Base-by-base conservation (phyloP, 306 rosid species). In the Cyamopsis tetragonoloba region DNA sequence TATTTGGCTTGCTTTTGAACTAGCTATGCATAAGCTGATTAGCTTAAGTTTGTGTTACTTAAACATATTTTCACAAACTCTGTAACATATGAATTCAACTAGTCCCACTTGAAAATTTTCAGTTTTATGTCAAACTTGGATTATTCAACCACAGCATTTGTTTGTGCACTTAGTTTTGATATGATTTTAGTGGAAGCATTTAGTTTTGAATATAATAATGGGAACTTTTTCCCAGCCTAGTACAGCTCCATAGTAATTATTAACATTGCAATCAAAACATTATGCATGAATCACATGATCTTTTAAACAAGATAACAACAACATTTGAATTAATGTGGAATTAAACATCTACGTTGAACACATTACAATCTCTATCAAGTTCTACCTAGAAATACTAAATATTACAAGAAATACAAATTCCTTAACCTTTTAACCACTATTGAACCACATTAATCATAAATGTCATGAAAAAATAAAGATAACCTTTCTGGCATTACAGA, bases 221-320 rank as follows among this genome's bases (percentile, higher is more conserved):
- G 43, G 39, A 17, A 7, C 42, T 19, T 18, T 63, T 54, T 34
- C 43, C 62, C 7, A 47, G 30, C 38, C 15, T 15, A 27, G 32
- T 27, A 56, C 6, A 62, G 14, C 27, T 15, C 30, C 58, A 13
- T 6, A 14, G 19, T 1, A 35, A 15, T 31, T 9, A 6, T 8
- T 23, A 26, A 1, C 12, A 18, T 4, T 26, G 35, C 37, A 46
- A 15, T 15, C 17, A 24, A 27, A 55, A 44, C 7, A 15, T 43
- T 56, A 9, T 15, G 43, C 43, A 50, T n/a, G 41, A 15, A 73
- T 9, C 61, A 39, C 62, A 73, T 50, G 19, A 58, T 47, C 27
- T 31, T 13, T 20, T 17, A 26, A 20, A 34, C 6, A 26, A 11
- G 65, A 54, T 7, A 13, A 6, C 7, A 23, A 62, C 12, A 19